phyloP scores from a whole-genome alignment of 306 rosid species.

The Urtica urens region DNA sequence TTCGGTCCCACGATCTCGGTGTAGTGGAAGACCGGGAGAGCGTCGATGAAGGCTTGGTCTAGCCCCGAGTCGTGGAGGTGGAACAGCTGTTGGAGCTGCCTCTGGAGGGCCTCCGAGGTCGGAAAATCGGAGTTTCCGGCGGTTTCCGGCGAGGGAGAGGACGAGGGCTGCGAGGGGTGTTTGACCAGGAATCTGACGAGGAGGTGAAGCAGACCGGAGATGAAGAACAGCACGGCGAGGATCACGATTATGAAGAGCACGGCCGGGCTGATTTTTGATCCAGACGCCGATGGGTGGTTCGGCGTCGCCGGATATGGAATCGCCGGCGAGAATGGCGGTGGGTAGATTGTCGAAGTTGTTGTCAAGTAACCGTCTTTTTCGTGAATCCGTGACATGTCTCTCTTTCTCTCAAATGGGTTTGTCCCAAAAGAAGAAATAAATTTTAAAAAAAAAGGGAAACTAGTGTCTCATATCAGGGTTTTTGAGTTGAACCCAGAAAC shows the following conservation, averaged over 20 bases:
- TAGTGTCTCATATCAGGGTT: slow-evolving; percentile 8
- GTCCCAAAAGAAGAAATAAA: slow-evolving; percentile 28
- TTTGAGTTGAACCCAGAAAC: no score
- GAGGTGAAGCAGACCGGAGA: slow-evolving; percentile 87
- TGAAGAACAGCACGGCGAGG: slow-evolving; percentile 79
- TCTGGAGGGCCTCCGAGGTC: slow-evolving; percentile 82
- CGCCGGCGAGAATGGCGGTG: slow-evolving; percentile 45
- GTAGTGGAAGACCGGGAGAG: slow-evolving; percentile 92
- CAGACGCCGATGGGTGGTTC: slow-evolving; percentile 40
- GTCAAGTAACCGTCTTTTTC: slow-evolving; percentile 60
- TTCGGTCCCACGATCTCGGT: slow-evolving; percentile 80
- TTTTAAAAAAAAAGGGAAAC: slow-evolving; percentile 11
- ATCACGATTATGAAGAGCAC: slow-evolving; percentile 88
- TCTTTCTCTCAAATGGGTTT: slow-evolving; percentile 38
- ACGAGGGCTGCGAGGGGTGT: slow-evolving; percentile 57
- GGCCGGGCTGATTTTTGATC: slow-evolving; percentile 83
- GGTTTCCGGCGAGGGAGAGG: slow-evolving; percentile 57
- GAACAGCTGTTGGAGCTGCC: slow-evolving; percentile 92
- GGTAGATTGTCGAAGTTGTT: no score
- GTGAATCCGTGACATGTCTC: slow-evolving; percentile 64
- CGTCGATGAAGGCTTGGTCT: slow-evolving; percentile 94
- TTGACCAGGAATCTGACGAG: slow-evolving; percentile 88
- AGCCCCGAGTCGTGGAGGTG: slow-evolving; percentile 94
- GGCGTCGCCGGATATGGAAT: slow-evolving; percentile 36
- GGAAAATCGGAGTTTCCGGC: no score